Evolutionary conservation across 2,329 filamentous ascomycete species (phyloP).

Genomic region (Fusarium verticillioides): DNA sequence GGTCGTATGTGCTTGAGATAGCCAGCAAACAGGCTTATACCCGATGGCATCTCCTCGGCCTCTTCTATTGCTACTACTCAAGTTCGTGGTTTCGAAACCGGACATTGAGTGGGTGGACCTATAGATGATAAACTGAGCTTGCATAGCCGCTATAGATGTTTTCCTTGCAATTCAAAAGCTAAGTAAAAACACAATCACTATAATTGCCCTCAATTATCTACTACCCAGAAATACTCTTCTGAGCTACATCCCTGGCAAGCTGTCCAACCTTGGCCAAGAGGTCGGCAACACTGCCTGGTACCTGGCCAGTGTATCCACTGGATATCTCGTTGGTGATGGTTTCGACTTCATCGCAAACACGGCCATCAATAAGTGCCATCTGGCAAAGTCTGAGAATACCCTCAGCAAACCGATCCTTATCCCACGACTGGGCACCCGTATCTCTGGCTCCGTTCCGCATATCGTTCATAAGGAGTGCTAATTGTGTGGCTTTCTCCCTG

Average conservation of each 20-base stretch:
- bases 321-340: neutral
- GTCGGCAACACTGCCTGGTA: neutral
- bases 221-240: neutral
- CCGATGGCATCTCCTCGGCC: rapidly evolving
- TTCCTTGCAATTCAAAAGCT: neutral
- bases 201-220: rapidly evolving
- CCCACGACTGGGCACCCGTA: neutral
- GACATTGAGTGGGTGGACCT: rapidly evolving
- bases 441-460: neutral
- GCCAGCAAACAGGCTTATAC: rapidly evolving
- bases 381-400: neutral
- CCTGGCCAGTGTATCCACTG: neutral
- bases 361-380: neutral
- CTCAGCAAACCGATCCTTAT: neutral
- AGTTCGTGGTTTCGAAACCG: no score
- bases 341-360: neutral
- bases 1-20: neutral
- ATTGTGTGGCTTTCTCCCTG: neutral
- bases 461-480: neutral
- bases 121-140: neutral
- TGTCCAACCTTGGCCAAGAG: neutral
- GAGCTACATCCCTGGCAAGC: neutral
- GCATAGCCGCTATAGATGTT: neutral
- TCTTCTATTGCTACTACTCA: neutral
- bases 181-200: neutral